These are phyloP conservation scores for Erodium moschatum DNA, from an alignment of 441 rosid species.

Conservation along the genomic window DNA sequence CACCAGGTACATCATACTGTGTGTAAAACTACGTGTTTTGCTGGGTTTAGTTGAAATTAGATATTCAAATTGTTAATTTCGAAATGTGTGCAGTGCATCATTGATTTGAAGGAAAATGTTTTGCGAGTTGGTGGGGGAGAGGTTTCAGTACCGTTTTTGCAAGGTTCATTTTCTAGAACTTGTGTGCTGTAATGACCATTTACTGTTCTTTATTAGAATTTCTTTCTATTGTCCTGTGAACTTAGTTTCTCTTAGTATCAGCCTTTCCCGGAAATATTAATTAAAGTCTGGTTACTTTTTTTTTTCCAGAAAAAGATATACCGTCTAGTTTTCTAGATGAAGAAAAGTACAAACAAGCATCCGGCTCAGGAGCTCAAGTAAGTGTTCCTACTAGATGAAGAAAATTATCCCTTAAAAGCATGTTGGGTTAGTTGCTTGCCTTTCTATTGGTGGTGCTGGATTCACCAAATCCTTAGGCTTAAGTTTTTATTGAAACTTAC, in stretches of 20 bases:
- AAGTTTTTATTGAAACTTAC: background rate
- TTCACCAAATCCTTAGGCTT: background rate
- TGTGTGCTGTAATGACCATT: constrained; percentile 1
- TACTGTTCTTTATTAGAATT: background rate
- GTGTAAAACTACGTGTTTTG: background rate
- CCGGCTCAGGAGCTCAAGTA: constrained; percentile 73
- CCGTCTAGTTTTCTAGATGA: constrained; percentile 75
- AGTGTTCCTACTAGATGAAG: constrained; percentile 15
- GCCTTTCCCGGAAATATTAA: constrained; percentile 5
- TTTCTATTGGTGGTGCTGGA: background rate
- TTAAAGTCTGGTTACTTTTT: background rate
- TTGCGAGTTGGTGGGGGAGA: constrained; percentile 92
- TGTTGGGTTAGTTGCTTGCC: background rate
- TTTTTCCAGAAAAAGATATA: constrained; percentile 66
- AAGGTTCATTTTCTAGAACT: constrained; percentile 40
- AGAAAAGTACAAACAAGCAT: constrained; percentile 42
- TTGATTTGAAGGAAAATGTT: constrained; percentile 84
- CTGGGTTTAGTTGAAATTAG: background rate
- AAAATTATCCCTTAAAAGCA: background rate
- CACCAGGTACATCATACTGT: constrained; percentile 62
- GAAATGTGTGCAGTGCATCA: constrained; percentile 52
- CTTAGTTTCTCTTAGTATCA: background rate
- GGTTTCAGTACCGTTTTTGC: constrained; percentile 92
- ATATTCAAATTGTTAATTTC: background rate
- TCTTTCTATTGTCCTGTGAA: constrained; percentile 6